Evolutionary conservation across 2,329 filamentous ascomycete species (phyloP).

Genomic region (Claviceps maximensis): DNA sequence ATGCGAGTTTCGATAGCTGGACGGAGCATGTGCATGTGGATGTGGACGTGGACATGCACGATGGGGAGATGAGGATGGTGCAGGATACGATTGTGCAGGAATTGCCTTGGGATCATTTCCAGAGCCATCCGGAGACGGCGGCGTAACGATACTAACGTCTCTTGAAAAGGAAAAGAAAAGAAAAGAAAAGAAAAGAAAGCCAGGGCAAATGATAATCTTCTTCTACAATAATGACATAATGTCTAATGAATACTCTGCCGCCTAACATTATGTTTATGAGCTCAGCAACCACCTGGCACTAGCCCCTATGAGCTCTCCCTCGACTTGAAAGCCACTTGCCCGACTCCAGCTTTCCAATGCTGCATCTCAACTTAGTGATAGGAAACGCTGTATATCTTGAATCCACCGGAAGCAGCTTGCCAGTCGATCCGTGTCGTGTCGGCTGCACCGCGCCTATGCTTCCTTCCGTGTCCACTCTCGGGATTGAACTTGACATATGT

Average conservation of each 20-base stretch:
- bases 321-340: no score
- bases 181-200: no score
- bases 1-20: background rate
- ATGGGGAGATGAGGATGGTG: background rate
- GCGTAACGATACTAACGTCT: no score
- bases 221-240: no score
- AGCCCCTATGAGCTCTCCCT: no score
- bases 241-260: no score
- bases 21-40: background rate
- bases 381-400: constrained; percentile 6
- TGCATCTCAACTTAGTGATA: background rate
- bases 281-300: no score
- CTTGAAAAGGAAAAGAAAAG: no score
- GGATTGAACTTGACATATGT: background rate
- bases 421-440: background rate
- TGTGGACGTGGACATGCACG: background rate
- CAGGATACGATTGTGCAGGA: background rate
- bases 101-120: background rate
- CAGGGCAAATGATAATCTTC: no score
- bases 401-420: background rate
- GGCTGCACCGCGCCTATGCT: background rate
- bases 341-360: background rate
- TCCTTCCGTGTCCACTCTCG: background rate
- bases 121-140: background rate
- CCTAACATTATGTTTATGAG: no score